Conservation (phyloP, 225 moss, liverwort and hornwort species). For the Polytrichum commune region DNA sequence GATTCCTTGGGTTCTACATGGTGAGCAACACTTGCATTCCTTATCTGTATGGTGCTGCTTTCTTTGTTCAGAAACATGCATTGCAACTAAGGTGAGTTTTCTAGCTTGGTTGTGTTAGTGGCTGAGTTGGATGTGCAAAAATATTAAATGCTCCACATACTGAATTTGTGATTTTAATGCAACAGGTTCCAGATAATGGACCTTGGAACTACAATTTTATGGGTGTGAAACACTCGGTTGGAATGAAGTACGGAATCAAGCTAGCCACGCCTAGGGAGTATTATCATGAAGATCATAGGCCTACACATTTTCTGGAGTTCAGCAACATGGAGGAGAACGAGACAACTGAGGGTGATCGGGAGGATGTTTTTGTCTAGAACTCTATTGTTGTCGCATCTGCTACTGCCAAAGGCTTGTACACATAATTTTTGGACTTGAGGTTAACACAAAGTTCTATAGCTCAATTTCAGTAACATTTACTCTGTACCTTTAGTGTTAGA, state of each 20-base stretch:
- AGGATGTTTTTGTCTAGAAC: constrained; percentile 72
- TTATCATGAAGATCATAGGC: constrained; percentile 98
- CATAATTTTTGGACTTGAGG: background rate
- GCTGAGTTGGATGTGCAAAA: too few species aligned
- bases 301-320: constrained; percentile 98
- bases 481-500: background rate
- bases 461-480: background rate
- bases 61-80: too few species aligned
- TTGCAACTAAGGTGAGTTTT: too few species aligned
- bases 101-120: too few species aligned
- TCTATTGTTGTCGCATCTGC: background rate
- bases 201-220: constrained; percentile 99
- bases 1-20: constrained; percentile 99
- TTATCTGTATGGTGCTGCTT: too few species aligned
- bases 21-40: constrained; percentile 29
- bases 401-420: constrained; percentile 1
- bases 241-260: constrained; percentile 98
- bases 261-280: constrained; percentile 91
- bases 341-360: constrained; percentile 91
- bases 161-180: constrained; percentile 2
- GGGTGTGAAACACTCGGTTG: constrained; percentile 97
- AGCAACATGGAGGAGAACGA: constrained; percentile 97
- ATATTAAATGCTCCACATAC: background rate
- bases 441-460: background rate
- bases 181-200: constrained; percentile 89